Evolutionary conservation across 768 basidiomycete species (phyloP).

Genomic region (Tylopilus felleus): DNA sequence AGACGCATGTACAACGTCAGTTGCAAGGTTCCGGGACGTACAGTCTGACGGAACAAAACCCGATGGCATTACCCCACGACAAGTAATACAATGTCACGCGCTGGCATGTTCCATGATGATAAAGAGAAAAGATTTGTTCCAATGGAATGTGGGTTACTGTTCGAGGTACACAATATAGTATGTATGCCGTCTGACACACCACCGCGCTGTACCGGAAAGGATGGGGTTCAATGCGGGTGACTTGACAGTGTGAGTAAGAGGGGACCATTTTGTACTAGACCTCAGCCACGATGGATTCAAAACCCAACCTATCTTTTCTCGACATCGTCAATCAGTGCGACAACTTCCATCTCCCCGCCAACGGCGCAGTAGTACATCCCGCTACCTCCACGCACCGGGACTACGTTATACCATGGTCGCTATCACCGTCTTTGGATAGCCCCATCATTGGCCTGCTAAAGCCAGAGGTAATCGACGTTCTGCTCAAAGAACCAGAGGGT

Average conservation of each 20-base stretch:
- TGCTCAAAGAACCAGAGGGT: slow-evolving; percentile 45
- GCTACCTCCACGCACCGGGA: slow-evolving; percentile 34
- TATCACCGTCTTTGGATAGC: slow-evolving; percentile 47
- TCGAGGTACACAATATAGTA: too few relatives aligned
- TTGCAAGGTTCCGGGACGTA: too few relatives aligned
- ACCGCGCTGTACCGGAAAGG: too few relatives aligned
- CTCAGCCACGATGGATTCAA: neutral
- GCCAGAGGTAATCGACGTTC: slow-evolving; percentile 51
- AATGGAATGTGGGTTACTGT: neutral
- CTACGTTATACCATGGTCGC: slow-evolving; percentile 52
- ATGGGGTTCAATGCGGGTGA: too few relatives aligned
- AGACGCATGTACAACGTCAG: too few relatives aligned
- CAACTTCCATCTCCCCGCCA: slow-evolving; percentile 51
- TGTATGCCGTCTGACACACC: too few relatives aligned
- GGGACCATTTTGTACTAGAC: too few relatives aligned
- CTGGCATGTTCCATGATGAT: neutral
- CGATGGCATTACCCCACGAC: too few relatives aligned
- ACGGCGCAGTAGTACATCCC: slow-evolving; percentile 21
- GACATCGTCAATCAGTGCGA: slow-evolving; percentile 68
- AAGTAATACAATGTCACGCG: too few relatives aligned
- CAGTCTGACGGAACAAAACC: too few relatives aligned
- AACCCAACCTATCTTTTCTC: slow-evolving; percentile 43
- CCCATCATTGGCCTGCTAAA: slow-evolving; percentile 61
- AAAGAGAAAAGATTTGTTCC: neutral
- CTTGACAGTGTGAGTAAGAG: too few relatives aligned